A percentile compares a stretch with the other conserved stretches of the same genome.
phyloP scores from a whole-genome alignment of 2,329 filamentous ascomycete species.

The Lanzia echinophila region DNA sequence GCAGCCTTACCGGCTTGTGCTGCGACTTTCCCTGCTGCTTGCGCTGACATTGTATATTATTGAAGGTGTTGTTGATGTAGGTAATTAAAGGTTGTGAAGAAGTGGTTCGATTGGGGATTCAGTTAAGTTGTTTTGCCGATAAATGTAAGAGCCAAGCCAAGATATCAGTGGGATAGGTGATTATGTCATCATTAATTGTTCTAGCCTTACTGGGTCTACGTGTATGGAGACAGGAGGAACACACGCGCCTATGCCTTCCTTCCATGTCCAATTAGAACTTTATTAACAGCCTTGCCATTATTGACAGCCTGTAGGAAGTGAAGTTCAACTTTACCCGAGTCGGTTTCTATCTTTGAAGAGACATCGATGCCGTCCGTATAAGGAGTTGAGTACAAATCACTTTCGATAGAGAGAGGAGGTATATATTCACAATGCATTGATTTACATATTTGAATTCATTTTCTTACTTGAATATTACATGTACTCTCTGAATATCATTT shows the following conservation, averaged over 20 bases:
- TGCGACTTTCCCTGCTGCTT: slow-evolving; percentile 28
- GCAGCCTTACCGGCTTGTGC: slow-evolving; percentile 31
- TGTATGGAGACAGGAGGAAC: too few species aligned
- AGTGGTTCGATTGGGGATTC: slow-evolving; percentile 15
- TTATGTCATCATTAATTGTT: background rate
- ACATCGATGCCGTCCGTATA: too few species aligned
- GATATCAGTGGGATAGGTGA: background rate
- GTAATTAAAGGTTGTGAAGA: slow-evolving; percentile 2
- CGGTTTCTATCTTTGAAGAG: too few species aligned
- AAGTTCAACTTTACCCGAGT: too few species aligned
- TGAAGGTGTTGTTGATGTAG: slow-evolving; percentile 9
- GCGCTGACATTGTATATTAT: slow-evolving; percentile 25
- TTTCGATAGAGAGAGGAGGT: too few species aligned
- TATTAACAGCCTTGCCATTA: too few species aligned
- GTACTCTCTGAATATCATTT: too few species aligned
- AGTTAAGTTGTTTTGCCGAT: slow-evolving; percentile 8
- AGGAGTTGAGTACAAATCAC: too few species aligned
- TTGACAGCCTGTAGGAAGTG: too few species aligned
- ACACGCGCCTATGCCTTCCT: too few species aligned
- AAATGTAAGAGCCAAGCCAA: background rate
- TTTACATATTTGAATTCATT: background rate
- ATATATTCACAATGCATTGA: background rate
- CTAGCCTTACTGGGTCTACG: too few species aligned
- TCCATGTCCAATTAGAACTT: too few species aligned
- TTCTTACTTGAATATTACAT: background rate